Evolutionary conservation across 2,329 filamentous ascomycete genomes (phyloP).

Genomic region (Neopestalotiopsis clavispora): DNA sequence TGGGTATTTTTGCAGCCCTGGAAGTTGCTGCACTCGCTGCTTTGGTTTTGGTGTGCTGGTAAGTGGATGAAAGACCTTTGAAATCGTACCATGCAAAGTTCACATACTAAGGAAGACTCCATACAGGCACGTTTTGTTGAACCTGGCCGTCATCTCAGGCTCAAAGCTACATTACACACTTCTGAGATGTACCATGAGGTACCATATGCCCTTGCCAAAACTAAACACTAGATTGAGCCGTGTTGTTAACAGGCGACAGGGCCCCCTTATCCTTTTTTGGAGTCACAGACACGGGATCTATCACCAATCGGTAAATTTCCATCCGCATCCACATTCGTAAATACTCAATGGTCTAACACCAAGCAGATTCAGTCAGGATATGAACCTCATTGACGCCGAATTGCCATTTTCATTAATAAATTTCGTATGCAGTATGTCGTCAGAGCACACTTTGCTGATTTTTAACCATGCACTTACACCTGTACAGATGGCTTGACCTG

Average conservation of each 20-base stretch:
- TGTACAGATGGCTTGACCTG: conserved; percentile 41
- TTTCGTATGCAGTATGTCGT: conserved; percentile 12
- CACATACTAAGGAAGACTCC: not conserved
- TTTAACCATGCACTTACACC: not conserved
- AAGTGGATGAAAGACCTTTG: not conserved
- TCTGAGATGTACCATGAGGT: conserved; percentile 16
- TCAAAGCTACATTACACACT: conserved; percentile 18
- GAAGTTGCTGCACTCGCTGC: conserved; percentile 13
- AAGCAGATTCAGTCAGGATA: conserved; percentile 27
- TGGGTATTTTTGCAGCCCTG: conserved; percentile 17
- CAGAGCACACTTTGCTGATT: not conserved
- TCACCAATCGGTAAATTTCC: conserved; percentile 38
- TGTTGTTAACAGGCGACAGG: conserved; percentile 29
- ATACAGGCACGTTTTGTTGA: conserved; percentile 17
- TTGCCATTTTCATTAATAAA: conserved; percentile 14
- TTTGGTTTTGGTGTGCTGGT: conserved; percentile 14
- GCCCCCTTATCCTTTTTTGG: conserved; percentile 28
- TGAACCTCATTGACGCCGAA: conserved; percentile 10
- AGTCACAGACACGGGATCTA: conserved; percentile 10
- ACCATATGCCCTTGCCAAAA: not conserved
- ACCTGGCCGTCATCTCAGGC: conserved; percentile 16
- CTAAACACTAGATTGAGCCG: not conserved
- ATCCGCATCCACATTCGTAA: conserved; percentile 1
- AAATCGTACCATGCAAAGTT: not conserved
- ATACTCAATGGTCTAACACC: not conserved